phyloP scores from a whole-genome alignment of 2,329 filamentous ascomycete species.

The Phyllosticta paracitricarpa region DNA sequence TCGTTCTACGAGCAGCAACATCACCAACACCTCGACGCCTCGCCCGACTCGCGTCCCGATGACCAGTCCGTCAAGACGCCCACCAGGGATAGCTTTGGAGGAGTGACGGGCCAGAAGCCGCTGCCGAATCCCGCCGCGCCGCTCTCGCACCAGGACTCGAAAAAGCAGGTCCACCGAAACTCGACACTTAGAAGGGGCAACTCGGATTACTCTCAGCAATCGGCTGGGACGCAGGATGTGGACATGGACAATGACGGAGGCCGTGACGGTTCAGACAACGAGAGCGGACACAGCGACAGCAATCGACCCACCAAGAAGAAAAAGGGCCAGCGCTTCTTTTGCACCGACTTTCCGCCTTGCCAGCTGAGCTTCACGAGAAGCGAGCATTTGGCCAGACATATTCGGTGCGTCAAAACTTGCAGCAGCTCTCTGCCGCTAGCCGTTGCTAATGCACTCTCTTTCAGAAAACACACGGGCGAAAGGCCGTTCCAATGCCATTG shows the following conservation, averaged over 20 bases:
- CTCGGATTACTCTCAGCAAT: constrained; percentile 35
- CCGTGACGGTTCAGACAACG: constrained; percentile 38
- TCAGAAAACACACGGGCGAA: constrained; percentile 92
- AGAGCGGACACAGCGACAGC: constrained; percentile 45
- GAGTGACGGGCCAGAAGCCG: constrained; percentile 36
- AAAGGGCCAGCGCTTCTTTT: constrained; percentile 93
- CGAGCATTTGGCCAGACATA: constrained; percentile 89
- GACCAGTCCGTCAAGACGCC: constrained; percentile 47
- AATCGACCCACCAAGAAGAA: constrained; percentile 76
- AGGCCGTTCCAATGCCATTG: constrained; percentile 96
- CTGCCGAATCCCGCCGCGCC: constrained; percentile 34
- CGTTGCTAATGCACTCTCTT: constrained; percentile 17
- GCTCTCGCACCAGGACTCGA: constrained; percentile 46
- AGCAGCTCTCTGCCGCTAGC: neutral
- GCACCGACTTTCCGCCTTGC: constrained; percentile 88
- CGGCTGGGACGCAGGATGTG: constrained; percentile 56
- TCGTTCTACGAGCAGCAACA: constrained; percentile 31
- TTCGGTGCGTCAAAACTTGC: constrained; percentile 52
- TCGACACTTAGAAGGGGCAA: constrained; percentile 4
- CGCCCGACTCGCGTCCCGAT: constrained; percentile 23
- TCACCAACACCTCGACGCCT: constrained; percentile 14
- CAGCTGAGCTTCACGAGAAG: constrained; percentile 91
- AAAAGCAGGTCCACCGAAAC: constrained; percentile 6
- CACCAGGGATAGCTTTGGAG: constrained; percentile 46
- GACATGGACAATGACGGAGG: constrained; percentile 70